Evolutionary conservation across 192 early-diverging fungal species (phyloP), one percentile per base, ranked within the genome.

Genomic region (Spizellomyces sp.): DNA sequence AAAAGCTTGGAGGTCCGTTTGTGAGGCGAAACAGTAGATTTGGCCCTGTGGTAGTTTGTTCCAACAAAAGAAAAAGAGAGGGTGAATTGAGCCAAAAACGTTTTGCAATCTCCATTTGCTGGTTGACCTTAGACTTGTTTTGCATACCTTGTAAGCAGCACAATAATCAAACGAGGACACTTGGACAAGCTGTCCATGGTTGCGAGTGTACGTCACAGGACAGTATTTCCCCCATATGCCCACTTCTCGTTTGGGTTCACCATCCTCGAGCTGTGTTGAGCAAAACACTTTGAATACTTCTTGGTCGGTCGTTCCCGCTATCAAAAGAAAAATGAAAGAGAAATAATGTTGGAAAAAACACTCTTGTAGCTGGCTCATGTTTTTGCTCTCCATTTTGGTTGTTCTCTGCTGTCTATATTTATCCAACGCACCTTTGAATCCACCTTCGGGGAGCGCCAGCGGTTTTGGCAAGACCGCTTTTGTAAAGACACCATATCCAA

Each of bases 231-330:
- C 65, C 74, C 70, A 86, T 15, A 68, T 50, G 47, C 83, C 75
- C 42, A 83, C 45, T 48, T 84, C 77, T 41, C 85, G 67, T 9
- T 5, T 45, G 4, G 85, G 85, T 45, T 86, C 85, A 14, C 67
- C 73, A 0, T 48, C 52, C 45, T 77, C 77, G 10, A 84, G 60
- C 21, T 86, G 63, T 6, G 77, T 8, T 4, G 77, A 54, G 9
- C 58, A 50, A 8, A 77, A 76, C 45, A 71, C 76, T 46, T 72
- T 75, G 48, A 78, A 52, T 17, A 77, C 63, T 46, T 86, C 84
- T 7, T 36, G 44, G 36, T 79, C 62, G 27, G 17, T 56, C 45
- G 58, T 46, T 6, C 70, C 75, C 74, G 27, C 27, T 36, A 36
- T 36, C 3, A 36, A 36, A 44, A n/a, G n/a, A 6, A 36, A 43